Conservation (phyloP, 352 stramenopile genomes). For the Peronospora farinosa region DNA sequence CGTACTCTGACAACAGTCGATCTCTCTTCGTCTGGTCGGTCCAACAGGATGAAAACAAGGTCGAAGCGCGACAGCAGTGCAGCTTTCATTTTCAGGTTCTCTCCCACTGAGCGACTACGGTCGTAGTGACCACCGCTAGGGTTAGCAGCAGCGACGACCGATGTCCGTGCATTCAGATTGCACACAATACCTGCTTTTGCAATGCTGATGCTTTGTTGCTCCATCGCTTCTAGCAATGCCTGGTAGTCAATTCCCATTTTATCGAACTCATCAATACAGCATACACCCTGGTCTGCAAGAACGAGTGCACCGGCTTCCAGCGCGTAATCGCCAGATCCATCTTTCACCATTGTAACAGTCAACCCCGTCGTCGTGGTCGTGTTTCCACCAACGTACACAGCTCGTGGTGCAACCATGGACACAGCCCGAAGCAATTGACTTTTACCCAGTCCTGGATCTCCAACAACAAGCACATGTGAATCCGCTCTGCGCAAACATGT, state of each 20-base stretch:
- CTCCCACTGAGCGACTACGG: slow-evolving; percentile 88
- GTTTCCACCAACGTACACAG: slow-evolving; percentile 96
- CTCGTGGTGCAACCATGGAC: slow-evolving; percentile 86
- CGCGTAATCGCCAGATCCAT: slow-evolving; percentile 87
- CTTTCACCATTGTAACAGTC: slow-evolving; percentile 94
- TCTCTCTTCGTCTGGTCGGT: slow-evolving; percentile 92
- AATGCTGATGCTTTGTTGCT: slow-evolving; percentile 97
- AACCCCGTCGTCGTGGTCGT: slow-evolving; percentile 93
- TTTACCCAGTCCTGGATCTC: slow-evolving; percentile 94
- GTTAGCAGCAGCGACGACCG: slow-evolving; percentile 95
- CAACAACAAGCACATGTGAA: slow-evolving; percentile 94
- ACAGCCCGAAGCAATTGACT: slow-evolving; percentile 92
- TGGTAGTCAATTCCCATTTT: slow-evolving; percentile 93
- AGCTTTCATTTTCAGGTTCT: slow-evolving; percentile 96
- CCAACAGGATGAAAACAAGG: slow-evolving; percentile 95
- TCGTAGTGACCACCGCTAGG: slow-evolving; percentile 96
- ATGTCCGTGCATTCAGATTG: slow-evolving; percentile 91
- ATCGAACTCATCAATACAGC: slow-evolving; percentile 98
- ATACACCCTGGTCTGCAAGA: slow-evolving; percentile 93
- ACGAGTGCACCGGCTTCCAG: slow-evolving; percentile 90
- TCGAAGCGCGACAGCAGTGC: slow-evolving; percentile 96
- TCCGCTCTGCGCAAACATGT: slow-evolving; percentile 84
- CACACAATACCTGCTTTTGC: slow-evolving; percentile 89
- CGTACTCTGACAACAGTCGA: slow-evolving; percentile 90
- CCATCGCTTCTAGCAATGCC: slow-evolving; percentile 96